Evolutionary conservation across 495 filamentous ascomycete genomes (phyloP).

Genomic region (Rostrohypoxylon terebratum): DNA sequence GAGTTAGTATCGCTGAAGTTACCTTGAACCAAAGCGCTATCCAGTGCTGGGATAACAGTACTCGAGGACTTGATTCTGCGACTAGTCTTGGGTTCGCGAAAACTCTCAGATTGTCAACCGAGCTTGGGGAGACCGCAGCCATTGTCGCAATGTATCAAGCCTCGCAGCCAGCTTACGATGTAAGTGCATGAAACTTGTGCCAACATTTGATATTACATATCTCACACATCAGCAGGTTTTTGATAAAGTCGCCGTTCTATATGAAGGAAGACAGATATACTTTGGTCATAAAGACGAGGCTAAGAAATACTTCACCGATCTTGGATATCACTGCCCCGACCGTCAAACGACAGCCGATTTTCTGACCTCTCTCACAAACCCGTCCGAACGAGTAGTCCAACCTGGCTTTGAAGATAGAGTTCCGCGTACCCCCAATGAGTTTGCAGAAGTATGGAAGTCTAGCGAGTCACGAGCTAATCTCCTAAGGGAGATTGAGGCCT

Average conservation of each 20-base stretch:
- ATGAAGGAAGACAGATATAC: slow-evolving; percentile 74
- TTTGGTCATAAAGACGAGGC: slow-evolving; percentile 68
- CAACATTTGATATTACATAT: neutral
- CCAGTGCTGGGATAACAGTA: slow-evolving; percentile 66
- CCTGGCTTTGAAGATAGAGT: slow-evolving; percentile 70
- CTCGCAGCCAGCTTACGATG: slow-evolving; percentile 74
- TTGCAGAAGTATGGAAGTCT: slow-evolving; percentile 60
- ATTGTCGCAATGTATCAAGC: slow-evolving; percentile 81
- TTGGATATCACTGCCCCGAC: slow-evolving; percentile 73
- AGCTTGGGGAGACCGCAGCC: slow-evolving; percentile 65
- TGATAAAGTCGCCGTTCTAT: slow-evolving; percentile 71
- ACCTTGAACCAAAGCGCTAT: slow-evolving; percentile 60
- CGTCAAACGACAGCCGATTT: slow-evolving; percentile 81
- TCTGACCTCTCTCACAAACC: slow-evolving; percentile 81
- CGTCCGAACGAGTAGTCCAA: slow-evolving; percentile 73
- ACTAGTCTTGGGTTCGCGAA: slow-evolving; percentile 63
- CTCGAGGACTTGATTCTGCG: slow-evolving; percentile 65
- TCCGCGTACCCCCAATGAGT: slow-evolving; percentile 73
- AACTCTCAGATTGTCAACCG: slow-evolving; percentile 64
- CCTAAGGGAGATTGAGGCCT: slow-evolving; percentile 70
- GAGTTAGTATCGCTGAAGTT: slow-evolving; percentile 66
- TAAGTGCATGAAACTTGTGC: slow-evolving; percentile 17
- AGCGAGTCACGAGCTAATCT: slow-evolving; percentile 63
- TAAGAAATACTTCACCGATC: slow-evolving; percentile 67
- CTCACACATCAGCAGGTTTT: slow-evolving; percentile 54